Evolutionary conservation across 192 early-diverging fungal genomes (phyloP).

Genomic region (Gryganskiella cystojenkinii): DNA sequence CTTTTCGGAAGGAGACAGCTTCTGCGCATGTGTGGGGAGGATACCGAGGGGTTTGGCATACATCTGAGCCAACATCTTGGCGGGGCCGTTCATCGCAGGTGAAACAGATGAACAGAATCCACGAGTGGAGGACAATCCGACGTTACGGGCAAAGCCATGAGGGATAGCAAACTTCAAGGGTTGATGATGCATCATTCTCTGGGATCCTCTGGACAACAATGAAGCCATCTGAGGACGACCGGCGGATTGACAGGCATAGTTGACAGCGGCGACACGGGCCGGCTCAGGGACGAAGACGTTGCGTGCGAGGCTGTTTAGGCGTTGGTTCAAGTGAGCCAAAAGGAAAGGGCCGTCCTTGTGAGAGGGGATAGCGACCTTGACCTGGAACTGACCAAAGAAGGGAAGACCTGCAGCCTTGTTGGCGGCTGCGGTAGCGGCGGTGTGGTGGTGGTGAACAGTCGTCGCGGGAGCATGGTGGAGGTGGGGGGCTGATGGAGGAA

Average conservation of each 20-base stretch:
- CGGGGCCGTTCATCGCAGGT: slow-evolving; percentile 31
- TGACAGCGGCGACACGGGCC: slow-evolving; percentile 44
- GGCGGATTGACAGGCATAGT: slow-evolving; percentile 42
- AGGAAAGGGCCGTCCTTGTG: slow-evolving; percentile 47
- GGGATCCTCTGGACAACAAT: slow-evolving; percentile 26
- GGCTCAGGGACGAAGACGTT: slow-evolving; percentile 44
- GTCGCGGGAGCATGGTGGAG: slow-evolving; percentile 14
- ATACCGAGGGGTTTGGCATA: slow-evolving; percentile 46
- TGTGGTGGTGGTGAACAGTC: slow-evolving; percentile 1
- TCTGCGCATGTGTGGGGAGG: slow-evolving; percentile 21
- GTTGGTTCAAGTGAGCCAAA: slow-evolving; percentile 30
- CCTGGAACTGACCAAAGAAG: slow-evolving; percentile 43
- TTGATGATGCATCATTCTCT: slow-evolving; percentile 42
- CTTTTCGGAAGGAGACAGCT: slow-evolving; percentile 15
- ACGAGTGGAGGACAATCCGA: slow-evolving; percentile 46
- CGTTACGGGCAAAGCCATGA: slow-evolving; percentile 33
- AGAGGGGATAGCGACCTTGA: slow-evolving; percentile 26
- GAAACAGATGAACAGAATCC: slow-evolving; percentile 30
- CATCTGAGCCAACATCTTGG: slow-evolving; percentile 49
- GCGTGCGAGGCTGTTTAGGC: slow-evolving; percentile 24
- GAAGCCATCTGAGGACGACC: slow-evolving; percentile 43
- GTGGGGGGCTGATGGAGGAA: slow-evolving; percentile 32
- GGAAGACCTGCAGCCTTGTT: slow-evolving; percentile 9
- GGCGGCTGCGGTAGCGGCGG: slow-evolving; percentile 3
- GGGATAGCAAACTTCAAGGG: slow-evolving; percentile 41